These are phyloP conservation scores for Yamadazyma blattariae DNA, from an alignment of 1,139 yeast species.

Conservation along the genomic window DNA sequence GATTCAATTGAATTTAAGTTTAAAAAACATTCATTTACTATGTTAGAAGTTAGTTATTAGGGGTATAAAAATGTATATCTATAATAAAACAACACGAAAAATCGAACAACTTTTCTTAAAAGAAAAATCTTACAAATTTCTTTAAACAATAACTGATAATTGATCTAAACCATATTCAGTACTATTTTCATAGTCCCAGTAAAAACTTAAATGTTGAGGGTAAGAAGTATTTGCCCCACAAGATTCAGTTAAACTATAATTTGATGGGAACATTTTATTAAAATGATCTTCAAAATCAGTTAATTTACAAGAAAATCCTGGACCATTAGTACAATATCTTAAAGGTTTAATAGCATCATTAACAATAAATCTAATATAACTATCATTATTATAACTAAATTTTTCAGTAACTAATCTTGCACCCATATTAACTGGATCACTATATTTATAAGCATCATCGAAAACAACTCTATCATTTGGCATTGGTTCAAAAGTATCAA, in stretches of 20 bases:
- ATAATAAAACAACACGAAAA: no score
- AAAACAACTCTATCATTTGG: constrained; percentile 44
- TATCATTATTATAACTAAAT: constrained; percentile 36
- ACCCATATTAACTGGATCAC: constrained; percentile 55
- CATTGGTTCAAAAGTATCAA: constrained; percentile 27
- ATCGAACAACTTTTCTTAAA: no score
- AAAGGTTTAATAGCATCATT: constrained; percentile 59
- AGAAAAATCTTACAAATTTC: no score
- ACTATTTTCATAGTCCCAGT: constrained; percentile 3
- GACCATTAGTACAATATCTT: constrained; percentile 47
- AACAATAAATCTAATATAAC: constrained; percentile 46
- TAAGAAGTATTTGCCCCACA: constrained; percentile 1
- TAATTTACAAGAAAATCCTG: constrained; percentile 55
- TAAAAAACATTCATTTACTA: constrained; percentile 15
- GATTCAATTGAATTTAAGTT: constrained; percentile 8
- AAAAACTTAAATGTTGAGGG: constrained; percentile 3
- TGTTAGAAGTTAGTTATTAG: constrained; percentile 10
- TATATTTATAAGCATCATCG: constrained; percentile 57
- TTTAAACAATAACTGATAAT: no score
- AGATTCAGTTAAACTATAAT: background rate
- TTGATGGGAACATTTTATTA: background rate
- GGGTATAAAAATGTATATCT: no score
- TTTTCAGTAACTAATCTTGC: constrained; percentile 51
- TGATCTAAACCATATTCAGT: no score
- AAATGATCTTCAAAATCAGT: constrained; percentile 25